Evolutionary conservation across 2,329 filamentous ascomycete genomes (phyloP).

Genomic region (Colletotrichum chlorophyti): DNA sequence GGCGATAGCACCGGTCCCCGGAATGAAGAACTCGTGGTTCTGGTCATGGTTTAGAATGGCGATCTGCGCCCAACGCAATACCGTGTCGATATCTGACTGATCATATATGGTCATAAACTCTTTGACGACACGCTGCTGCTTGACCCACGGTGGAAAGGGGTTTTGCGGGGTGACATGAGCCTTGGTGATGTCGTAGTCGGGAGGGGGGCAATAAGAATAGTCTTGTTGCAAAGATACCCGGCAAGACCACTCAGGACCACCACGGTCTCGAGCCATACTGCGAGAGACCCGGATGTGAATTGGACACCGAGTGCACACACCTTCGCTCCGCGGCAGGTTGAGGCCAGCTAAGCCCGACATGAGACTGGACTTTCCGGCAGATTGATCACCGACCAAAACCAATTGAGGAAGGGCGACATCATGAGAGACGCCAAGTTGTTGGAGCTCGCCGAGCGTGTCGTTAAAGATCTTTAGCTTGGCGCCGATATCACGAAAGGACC

Average conservation of each 20-base stretch:
- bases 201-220: constrained; percentile 62
- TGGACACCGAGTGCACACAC: constrained; percentile 81
- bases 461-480: constrained; percentile 70
- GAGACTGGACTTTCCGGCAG: constrained; percentile 78
- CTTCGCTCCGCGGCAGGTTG: constrained; percentile 72
- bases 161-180: constrained; percentile 55
- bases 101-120: constrained; percentile 71
- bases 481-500: constrained; percentile 61
- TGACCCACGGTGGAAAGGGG: constrained; percentile 72
- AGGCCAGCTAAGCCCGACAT: constrained; percentile 73
- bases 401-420: constrained; percentile 78
- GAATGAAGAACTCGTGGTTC: constrained; percentile 60
- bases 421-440: constrained; percentile 75
- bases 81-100: constrained; percentile 68
- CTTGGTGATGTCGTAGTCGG: constrained; percentile 46
- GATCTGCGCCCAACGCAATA: constrained; percentile 77
- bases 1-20: constrained; percentile 50
- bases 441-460: constrained; percentile 70
- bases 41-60: constrained; percentile 75
- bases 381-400: constrained; percentile 85
- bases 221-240: constrained; percentile 69
- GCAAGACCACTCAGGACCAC: constrained; percentile 66
- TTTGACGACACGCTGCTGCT: constrained; percentile 52
- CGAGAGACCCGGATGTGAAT: constrained; percentile 77
- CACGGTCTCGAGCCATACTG: constrained; percentile 37